Evolutionary conservation across 306 rosid genomes (phyloP), one percentile per base, ranked within the genome.

Genomic region (Rubus idaeus): DNA sequence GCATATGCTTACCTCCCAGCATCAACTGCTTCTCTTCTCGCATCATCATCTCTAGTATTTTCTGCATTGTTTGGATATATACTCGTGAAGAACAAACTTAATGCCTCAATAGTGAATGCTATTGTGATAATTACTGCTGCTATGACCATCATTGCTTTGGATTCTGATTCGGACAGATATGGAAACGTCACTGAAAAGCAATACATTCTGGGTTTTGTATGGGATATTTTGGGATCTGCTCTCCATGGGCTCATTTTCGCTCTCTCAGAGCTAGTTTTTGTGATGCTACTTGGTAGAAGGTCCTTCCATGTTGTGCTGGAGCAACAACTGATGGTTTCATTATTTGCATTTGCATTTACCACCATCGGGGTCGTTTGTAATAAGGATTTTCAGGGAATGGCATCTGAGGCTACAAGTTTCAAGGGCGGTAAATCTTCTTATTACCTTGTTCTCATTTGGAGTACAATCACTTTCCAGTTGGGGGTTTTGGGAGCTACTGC

Each of bases 1-100:
- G 98, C 98, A 50, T 94, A 94, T 74, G 98, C 98, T 10, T 94
- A 90, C 79, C 94, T 94, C 82, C 96, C 97, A 52, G 98, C 98
- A 64, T 94, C 97, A 3, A 94, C 97, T 11, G 95, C 98, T 13
- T 69, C 98, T 3, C 97, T 94, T 17, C 83, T 91, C 37, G 96
- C 97, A 8, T 91, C 98, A 3, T 88, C 98, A 0, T 94, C 98
- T 20, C 91, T 94, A 9, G 88, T 84, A 70, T 94, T 91, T 78
- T 90, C 96, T 18, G 93, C 90, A 39, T 77, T 91, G 17, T 91
- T 94, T 3, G 98, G 98, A 30, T 90, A 89, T 63, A n/a, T 89
- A 66, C 80, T 94, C 6, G 97, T 91, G 77, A 90, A 88, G 73
- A 94, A 94, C 88, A 83, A 80, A 21, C 35, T 91, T 16, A 92